phyloP scores from a whole-genome alignment of 2,329 filamentous ascomycete species.

The Ascochyta pisi region DNA sequence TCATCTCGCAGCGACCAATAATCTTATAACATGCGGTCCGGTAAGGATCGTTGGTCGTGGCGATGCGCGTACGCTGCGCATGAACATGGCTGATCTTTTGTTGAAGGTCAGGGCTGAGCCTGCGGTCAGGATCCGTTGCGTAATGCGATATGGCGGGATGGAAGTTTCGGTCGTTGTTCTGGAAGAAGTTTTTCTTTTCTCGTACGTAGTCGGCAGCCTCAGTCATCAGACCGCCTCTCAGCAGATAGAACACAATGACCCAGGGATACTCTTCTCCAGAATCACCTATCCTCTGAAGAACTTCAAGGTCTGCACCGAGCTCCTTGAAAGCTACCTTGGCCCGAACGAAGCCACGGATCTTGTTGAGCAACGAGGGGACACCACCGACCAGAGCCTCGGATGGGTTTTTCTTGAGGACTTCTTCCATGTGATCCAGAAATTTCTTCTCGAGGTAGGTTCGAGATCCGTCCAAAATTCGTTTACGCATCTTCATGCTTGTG shows the following conservation, averaged over 20 bases:
- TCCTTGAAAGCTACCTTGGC: conserved; percentile 81
- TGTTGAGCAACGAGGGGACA: conserved; percentile 84
- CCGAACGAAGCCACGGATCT: conserved; percentile 90
- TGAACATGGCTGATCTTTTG: conserved; percentile 91
- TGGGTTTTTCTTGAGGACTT: conserved; percentile 79
- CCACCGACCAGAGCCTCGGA: conserved; percentile 89
- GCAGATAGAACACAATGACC: conserved; percentile 91
- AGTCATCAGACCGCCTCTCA: conserved; percentile 81
- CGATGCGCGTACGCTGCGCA: conserved; percentile 81
- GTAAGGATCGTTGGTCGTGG: conserved; percentile 90
- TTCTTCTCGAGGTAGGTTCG: conserved; percentile 80
- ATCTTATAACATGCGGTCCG: conserved; percentile 98
- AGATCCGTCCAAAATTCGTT: conserved; percentile 80
- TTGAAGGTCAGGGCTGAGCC: conserved; percentile 79
- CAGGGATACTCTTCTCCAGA: conserved; percentile 80
- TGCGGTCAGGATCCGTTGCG: conserved; percentile 75
- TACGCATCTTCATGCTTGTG: conserved; percentile 72
- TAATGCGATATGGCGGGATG: conserved; percentile 86
- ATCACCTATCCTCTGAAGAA: conserved; percentile 74
- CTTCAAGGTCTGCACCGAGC: conserved; percentile 78
- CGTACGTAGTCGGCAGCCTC: conserved; percentile 90
- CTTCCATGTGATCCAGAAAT: conserved; percentile 80
- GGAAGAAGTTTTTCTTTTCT: conserved; percentile 81
- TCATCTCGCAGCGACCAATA: conserved; percentile 76
- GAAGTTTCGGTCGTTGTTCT: conserved; percentile 90